phyloP scores from a whole-genome alignment of 805 yeast species.

The Myxozyma monticola region DNA sequence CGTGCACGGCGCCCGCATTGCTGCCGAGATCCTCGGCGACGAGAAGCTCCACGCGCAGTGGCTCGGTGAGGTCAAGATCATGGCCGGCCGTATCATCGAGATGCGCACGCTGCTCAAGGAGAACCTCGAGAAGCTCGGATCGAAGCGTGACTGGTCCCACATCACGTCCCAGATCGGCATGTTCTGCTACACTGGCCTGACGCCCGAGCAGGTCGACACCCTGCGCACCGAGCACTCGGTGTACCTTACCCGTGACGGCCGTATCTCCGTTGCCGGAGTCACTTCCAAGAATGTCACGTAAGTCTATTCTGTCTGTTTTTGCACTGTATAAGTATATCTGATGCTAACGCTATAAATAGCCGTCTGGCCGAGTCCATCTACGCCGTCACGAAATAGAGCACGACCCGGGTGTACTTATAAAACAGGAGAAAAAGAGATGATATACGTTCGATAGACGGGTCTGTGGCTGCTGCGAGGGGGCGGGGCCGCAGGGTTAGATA shows the following conservation, averaged over 20 bases:
- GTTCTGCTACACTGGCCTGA: conserved; percentile 90
- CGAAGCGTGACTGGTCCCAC: conserved; percentile 79
- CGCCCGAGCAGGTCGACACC: conserved; percentile 64
- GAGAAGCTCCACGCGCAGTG: conserved; percentile 65
- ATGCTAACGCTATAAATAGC: background rate
- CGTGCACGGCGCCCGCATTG: conserved; percentile 88
- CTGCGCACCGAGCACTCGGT: conserved; percentile 73
- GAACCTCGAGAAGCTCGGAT: conserved; percentile 55
- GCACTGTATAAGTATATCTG: background rate
- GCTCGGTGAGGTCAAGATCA: conserved; percentile 73
- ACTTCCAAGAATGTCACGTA: conserved; percentile 76
- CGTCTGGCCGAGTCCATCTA: conserved; percentile 44
- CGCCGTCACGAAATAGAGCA: conserved; percentile 38
- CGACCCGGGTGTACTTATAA: no score
- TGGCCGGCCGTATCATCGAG: conserved; percentile 73
- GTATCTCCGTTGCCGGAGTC: conserved; percentile 88
- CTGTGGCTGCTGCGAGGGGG: no score
- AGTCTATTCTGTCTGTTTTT: background rate
- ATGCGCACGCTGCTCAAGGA: conserved; percentile 69
- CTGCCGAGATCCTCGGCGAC: conserved; percentile 68
- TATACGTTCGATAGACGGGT: no score
- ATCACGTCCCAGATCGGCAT: conserved; percentile 88
- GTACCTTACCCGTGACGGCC: conserved; percentile 86
- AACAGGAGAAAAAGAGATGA: no score
- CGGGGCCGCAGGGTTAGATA: no score